Conservation (phyloP, 192 early-diverging fungal species). For the Podochytrium sp. region DNA sequence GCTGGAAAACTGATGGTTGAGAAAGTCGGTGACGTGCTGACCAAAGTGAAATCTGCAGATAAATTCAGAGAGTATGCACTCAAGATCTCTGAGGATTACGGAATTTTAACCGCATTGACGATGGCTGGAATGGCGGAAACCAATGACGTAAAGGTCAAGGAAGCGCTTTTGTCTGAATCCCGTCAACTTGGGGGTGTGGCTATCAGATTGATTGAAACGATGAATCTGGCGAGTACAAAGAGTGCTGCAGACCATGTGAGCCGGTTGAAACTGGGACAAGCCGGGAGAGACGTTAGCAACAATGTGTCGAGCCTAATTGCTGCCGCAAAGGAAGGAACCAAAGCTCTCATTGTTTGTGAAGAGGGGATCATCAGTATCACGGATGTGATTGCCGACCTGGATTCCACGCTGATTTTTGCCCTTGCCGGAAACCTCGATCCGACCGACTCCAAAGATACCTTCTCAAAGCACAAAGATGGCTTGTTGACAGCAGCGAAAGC, state of each 20-base stretch:
- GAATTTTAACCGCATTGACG: constrained; percentile 14
- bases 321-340: constrained; percentile 48
- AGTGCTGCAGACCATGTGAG: constrained; percentile 41
- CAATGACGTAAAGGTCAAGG: constrained; percentile 38
- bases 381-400: constrained; percentile 51
- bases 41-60: constrained; percentile 50
- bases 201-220: constrained; percentile 50
- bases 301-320: constrained; percentile 37
- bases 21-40: constrained; percentile 46
- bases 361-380: constrained; percentile 37
- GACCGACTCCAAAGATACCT: constrained; percentile 46
- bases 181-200: constrained; percentile 50
- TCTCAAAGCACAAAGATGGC: constrained; percentile 53
- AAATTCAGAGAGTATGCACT: constrained; percentile 36
- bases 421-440: constrained; percentile 60
- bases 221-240: constrained; percentile 50
- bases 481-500: constrained; percentile 47
- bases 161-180: constrained; percentile 62
- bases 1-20: constrained; percentile 48
- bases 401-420: constrained; percentile 59
- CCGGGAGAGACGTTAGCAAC: constrained; percentile 49
- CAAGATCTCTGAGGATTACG: constrained; percentile 40
- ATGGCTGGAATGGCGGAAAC: constrained; percentile 35
- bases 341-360: constrained; percentile 45
- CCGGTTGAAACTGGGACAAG: constrained; percentile 43